Base-by-base conservation (phyloP, 108 stramenopile species). In the Skeletonema potamos region DNA sequence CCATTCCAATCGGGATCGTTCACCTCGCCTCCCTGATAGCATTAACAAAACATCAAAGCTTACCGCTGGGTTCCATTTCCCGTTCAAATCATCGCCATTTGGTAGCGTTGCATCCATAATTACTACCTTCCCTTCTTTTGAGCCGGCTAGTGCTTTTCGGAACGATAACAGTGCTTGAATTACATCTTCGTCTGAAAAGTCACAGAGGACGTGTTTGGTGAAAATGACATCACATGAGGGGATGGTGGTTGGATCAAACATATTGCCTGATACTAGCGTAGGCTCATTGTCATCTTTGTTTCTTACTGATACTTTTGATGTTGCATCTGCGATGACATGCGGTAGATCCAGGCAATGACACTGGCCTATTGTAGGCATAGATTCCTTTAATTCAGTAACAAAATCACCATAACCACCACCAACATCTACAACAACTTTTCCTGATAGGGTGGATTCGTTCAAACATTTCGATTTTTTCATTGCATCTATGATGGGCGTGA, bases 321-420 rank as follows among this genome's bases (percentile, higher is more conserved):
- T 59, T 41, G 74, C 68, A 69, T 76, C 79, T 36, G 54, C 68
- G 30, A 80, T 76, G 13, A 80, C 79, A 57, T 69, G 46, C 6
- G 79, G 68, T 9, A 80, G 55, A 70, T 80, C 79, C 18, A 80
- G 79, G 69, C 74, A 80, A 33, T 71, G 64, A 33, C 73, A 75
- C 22, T 61, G 3, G 15, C 68, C 68, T 36, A 74, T 43, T 15
- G 60, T 33, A 17, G 68, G 59, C 15, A 74, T 58, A 46, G 61
- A 58, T 27, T 33, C 27, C 54, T 69, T 68, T 39, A 80, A 33
- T 56, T 68, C 55, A 33, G 39, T 27, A 28, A 74, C 51, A 37
- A 80, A 62, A 74, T 75, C 67, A 8, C 79, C 79, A 69, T 76
- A 76, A 24, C 74, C 74, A 18, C 79, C 79, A 29, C 79, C 79